Evolutionary conservation across 1,139 yeast species (phyloP), one percentile per base, ranked within the genome.

Genomic region (Taphrina pruni): DNA sequence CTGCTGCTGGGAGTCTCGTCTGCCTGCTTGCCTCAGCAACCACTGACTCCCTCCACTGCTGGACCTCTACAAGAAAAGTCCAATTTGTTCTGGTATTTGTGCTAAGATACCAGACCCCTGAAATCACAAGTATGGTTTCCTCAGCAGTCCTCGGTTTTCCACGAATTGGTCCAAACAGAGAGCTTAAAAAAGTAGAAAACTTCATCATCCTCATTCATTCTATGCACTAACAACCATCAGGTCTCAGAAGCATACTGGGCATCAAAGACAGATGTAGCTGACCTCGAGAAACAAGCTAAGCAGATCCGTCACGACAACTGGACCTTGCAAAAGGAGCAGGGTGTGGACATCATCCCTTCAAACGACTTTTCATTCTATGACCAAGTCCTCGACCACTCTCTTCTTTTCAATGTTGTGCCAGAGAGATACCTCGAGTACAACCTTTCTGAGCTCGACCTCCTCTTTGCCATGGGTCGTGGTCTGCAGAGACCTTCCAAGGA

Each of bases 401-500:
- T 91, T 75, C 85, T 94, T 79, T 92, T 94, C 88, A 94, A 94
- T 79, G 97, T 88, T 76, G 87, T 94, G 79, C 99, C 99, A 79
- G 96, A 90, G 77, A 89, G 98, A 84, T 94, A 94, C 89, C 85
- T 93, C 83, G 90, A 94, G 86, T 90, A 85, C 83, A 87, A 89
- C 78, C 87, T 94, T 80, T 87, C 93, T 74, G 88, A 93, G 80
- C 85, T 94, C 77, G 99, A 94, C 82, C 91, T 92, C 74, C 84
- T 90, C 79, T 94, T 94, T 81, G 99, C 99, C 79, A 95, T 94
- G 99, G 99, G 98, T 83, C 92, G 99, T 87, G 99, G 99, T 88
- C 87, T 94, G 81, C 99, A 95, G 86, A 90, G 95, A 84, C 88
- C 89, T 83, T 96, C 96, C 75, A 97, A 94, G 76, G 99, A 95